Evolutionary conservation across 169 alveolate species (phyloP), one percentile per base, ranked within the genome.

Genomic region (Condylostoma magnum): DNA sequence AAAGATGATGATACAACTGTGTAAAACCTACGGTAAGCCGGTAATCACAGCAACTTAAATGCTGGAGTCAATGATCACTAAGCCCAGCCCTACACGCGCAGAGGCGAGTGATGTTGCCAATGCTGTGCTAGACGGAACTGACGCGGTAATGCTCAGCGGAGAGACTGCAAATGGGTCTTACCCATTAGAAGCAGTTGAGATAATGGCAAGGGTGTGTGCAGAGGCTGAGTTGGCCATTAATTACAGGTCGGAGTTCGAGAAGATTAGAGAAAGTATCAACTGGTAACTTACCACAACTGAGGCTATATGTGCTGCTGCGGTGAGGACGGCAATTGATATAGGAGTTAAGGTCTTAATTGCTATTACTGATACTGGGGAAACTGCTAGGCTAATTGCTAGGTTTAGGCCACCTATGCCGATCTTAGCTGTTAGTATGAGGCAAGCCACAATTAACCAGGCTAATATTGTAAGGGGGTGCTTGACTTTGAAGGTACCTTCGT

Each of bases 81-180:
- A 96, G 69, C 99, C 99, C 18, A 87, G 99, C 75, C 99, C 99
- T 8, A 97, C 99, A 8, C 91, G 99, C 58, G 99, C 99, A 6
- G 99, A 98, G 79, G 98, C 98, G 34, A 89, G 98, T 4, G 99
- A 98, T 93, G 99, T 97, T 56, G 99, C 99, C 63, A 98, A 97
- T 78, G 99, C 99, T 1, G 99, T 98, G n/a, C 76, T 97, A 38
- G 99, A 98, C 76, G 99, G 99, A 46, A 86, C 99, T 12, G 99
- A 98, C 77, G 95, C 99, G 31, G 99, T 97, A 18, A 95, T 96
- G 98, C 90, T 93, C 20, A 87, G 96, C 15, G 98, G 97, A 5
- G 98, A 95, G 79, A 93, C 98, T 4, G 97, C 98, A 8, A 80
- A 69, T 55, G 98, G 99, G 37, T 80, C 75, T 36, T 92, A 83